Evolutionary conservation across 2,329 filamentous ascomycete species (phyloP), one percentile per base, ranked within the genome.

Genomic region (Thyridium curvatum): DNA sequence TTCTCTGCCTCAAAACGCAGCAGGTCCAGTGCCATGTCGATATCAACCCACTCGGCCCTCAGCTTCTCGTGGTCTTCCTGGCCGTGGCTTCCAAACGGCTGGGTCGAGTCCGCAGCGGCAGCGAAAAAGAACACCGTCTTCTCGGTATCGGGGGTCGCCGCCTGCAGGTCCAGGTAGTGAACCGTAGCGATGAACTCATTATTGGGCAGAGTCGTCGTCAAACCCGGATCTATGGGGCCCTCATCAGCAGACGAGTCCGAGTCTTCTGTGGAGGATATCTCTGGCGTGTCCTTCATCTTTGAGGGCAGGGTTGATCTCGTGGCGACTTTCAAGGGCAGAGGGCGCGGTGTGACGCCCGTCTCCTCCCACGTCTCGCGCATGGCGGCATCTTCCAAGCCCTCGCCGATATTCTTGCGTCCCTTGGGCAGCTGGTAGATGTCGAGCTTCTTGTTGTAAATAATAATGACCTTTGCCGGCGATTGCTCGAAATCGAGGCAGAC

Each of bases 351-450:
- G n/a, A 69, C 53, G 4, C 69, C 69, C 7, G 68, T 70, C 48
- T 72, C 69, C 44, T 73, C 69, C 32, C 56, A 56, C 1, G 68
- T 70, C 50, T 72, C 69, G 18, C 68, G 64, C 12, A 72, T 44
- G 12, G 68, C 69, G 1, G 68, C 57, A 3, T 51, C 52, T 18
- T 62, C 57, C 28, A 68, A 53, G 43, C 56, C 57, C 45, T 72
- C 68, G 39, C 58, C 60, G 32, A 72, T 63, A 47, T 71, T 64
- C 49, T 69, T 69, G 43, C 67, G 61, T 34, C 69, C 68, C 48
- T 72, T 71, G 35, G 68, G 68, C 7, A 72, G 56, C 51, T 71
- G 67, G 47, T 57, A 65, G 44, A 69, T 64, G 14, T 58, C 54
- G 42, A 65, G 61, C 33, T 56, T 56, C 18, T 52, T 58, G 51